Evolutionary conservation across 208 protist species (phyloP).

Genomic region (Eutreptiella sp.): DNA sequence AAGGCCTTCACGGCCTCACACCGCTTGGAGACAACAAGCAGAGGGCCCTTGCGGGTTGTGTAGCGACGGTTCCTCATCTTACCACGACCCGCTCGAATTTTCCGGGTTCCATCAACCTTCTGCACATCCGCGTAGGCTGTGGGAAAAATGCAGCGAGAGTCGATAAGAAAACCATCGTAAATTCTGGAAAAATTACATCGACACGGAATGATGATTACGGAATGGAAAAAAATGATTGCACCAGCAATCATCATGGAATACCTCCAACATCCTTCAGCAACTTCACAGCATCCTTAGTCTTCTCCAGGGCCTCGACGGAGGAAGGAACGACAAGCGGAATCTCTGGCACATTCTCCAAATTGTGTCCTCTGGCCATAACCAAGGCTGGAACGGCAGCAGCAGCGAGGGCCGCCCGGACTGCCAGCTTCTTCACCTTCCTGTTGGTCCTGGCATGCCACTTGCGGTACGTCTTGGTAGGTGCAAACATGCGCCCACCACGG

Average conservation of each 20-base stretch:
- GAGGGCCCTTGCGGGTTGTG: constrained; percentile 83
- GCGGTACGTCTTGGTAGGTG: constrained; percentile 94
- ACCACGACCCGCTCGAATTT: constrained; percentile 86
- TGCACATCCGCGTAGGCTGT: constrained; percentile 90
- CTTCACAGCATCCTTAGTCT: constrained; percentile 90
- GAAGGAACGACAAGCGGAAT: constrained; percentile 93
- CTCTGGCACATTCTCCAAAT: constrained; percentile 85
- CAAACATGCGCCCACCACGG: constrained; percentile 97
- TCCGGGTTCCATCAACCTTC: constrained; percentile 69
- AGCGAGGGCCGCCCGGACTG: constrained; percentile 93
- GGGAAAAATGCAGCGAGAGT: too few relatives aligned
- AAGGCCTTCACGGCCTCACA: constrained; percentile 80
- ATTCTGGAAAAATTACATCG: too few relatives aligned
- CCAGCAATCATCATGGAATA: too few relatives aligned
- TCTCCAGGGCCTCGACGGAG: constrained; percentile 72
- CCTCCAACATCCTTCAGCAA: constrained; percentile 78
- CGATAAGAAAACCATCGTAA: too few relatives aligned
- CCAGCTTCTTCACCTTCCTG: constrained; percentile 91
- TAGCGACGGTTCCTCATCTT: constrained; percentile 96
- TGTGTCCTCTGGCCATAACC: constrained; percentile 96
- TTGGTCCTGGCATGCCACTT: constrained; percentile 96
- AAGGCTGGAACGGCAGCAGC: constrained; percentile 90
- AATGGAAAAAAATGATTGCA: too few relatives aligned
- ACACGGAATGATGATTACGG: too few relatives aligned
- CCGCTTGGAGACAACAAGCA: constrained; percentile 85